Evolutionary conservation across 2,329 filamentous ascomycete species (phyloP).

Genomic region (Colletotrichum sp.): DNA sequence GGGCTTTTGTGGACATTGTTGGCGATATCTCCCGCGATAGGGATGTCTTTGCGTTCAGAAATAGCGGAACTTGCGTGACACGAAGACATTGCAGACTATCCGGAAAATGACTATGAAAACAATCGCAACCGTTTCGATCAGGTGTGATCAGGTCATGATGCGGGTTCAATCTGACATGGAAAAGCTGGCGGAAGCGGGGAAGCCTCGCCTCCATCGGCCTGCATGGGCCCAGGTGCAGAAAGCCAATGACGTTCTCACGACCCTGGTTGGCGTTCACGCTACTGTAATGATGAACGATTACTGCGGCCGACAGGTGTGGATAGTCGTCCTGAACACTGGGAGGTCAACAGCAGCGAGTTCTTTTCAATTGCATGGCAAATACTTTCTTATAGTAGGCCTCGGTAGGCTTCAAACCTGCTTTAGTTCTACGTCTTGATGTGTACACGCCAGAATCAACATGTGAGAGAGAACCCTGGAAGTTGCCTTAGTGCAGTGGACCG

Average conservation of each 20-base stretch:
- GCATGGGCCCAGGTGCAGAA: background rate
- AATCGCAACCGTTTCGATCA: background rate
- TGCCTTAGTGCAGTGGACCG: background rate
- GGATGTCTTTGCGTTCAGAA: background rate
- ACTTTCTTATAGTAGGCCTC: background rate
- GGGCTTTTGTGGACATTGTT: background rate
- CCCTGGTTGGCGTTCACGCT: background rate
- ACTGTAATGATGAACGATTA: background rate
- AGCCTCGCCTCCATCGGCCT: background rate
- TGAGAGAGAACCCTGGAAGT: background rate
- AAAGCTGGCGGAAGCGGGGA: background rate
- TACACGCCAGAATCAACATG: background rate
- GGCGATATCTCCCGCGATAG: background rate
- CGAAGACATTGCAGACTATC: background rate
- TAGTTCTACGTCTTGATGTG: background rate
- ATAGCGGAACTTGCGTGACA: background rate
- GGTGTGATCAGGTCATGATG: background rate
- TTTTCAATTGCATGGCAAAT: background rate
- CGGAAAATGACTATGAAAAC: background rate
- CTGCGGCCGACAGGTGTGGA: background rate
- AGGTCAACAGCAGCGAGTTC: background rate
- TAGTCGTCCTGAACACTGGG: background rate
- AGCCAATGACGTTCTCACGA: background rate
- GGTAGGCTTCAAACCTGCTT: background rate
- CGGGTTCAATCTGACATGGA: background rate